A percentile compares a stretch with the other conserved stretches of the same genome.
phyloP scores from a whole-genome alignment of 177 flowering plant species.

The Tripterygium wilfordii region DNA sequence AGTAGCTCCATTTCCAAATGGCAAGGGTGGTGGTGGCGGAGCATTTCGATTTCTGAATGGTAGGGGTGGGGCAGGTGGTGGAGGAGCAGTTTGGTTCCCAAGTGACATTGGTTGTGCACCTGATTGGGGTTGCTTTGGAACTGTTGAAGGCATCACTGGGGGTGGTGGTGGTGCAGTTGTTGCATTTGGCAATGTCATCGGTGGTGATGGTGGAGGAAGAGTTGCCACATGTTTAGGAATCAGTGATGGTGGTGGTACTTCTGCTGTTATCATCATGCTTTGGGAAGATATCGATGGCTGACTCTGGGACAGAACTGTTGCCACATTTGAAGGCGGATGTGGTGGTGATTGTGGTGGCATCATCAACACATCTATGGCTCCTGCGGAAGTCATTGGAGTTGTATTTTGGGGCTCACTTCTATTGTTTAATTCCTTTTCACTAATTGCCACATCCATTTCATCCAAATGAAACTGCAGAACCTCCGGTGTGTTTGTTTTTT shows the following conservation, averaged over 20 bases:
- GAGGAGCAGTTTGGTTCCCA: no score
- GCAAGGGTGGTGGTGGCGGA: conserved; percentile 9
- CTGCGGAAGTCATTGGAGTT: neutral
- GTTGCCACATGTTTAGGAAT: conserved; percentile 5
- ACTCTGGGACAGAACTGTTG: no score
- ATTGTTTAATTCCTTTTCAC: no score
- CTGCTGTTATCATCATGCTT: neutral
- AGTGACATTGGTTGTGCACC: no score
- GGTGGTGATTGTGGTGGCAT: no score
- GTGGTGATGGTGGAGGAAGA: conserved; percentile 20
- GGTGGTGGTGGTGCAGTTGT: conserved; percentile 24
- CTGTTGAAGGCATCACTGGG: conserved; percentile 6
- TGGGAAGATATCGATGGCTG: neutral
- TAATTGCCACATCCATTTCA: neutral
- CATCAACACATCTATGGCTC: neutral
- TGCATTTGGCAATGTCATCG: no score
- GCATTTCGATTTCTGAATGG: no score
- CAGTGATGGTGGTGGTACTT: conserved; percentile 17
- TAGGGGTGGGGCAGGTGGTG: no score
- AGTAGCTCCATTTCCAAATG: conserved; percentile 1
- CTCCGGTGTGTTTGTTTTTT: neutral
- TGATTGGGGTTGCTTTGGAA: no score
- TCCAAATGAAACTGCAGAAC: neutral
- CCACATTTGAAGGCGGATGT: neutral
- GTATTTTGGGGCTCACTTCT: conserved; percentile 14